Base-by-base conservation (phyloP, 2,329 filamentous ascomycete genomes). In the Aspergillus arachidicola region DNA sequence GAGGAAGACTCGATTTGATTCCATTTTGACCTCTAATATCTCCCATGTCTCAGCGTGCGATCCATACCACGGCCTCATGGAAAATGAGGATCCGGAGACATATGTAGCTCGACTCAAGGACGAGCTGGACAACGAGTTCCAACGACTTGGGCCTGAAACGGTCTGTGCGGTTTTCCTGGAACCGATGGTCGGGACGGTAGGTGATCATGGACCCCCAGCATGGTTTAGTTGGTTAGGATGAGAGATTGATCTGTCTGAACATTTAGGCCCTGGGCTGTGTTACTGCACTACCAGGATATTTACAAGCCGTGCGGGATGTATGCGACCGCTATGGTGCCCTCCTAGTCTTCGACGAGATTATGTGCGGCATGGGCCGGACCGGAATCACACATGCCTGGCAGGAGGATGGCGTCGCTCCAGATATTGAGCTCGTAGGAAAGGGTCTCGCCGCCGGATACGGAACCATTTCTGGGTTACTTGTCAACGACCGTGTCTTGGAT, bases 151-250 rank as follows among this genome's bases (percentile, higher is more conserved):
- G 0, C 85, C 89, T 0, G 81, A 86, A 0, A 89, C 82, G 0
- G 87, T 93, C 0, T 88, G 86, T 59, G 90, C 87, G 0, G 91
- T 93, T 70, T 82, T 92, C n/a, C 86, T 87, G 2, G 90, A 92
- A 75, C 87, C 89, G 0, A 82, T 92, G 1, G 88, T 89, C 7
- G 88, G 89, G 3, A 86, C 88, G 7, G 84, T 88, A 61, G 16
- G 51, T 38, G 19, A 57, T 10, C 26, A 26, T 41, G 7, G 7
- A 10, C 14, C 38, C 46, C 6, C 4, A 32, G 21, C 23, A 16
- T 11, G n/a, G 10, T 11, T 28, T 26, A 16, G 11, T 14, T 50
- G 16, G 3, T 26, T 26, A 14, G 11, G 45, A 30, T 28, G 16
- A 10, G 9, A 50, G 3, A 28, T n/a, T 50, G 26, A 50, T 48